Evolutionary conservation across 306 rosid species (phyloP), one percentile per base, ranked within the genome.

Genomic region (Hippophae gyantsensis): DNA sequence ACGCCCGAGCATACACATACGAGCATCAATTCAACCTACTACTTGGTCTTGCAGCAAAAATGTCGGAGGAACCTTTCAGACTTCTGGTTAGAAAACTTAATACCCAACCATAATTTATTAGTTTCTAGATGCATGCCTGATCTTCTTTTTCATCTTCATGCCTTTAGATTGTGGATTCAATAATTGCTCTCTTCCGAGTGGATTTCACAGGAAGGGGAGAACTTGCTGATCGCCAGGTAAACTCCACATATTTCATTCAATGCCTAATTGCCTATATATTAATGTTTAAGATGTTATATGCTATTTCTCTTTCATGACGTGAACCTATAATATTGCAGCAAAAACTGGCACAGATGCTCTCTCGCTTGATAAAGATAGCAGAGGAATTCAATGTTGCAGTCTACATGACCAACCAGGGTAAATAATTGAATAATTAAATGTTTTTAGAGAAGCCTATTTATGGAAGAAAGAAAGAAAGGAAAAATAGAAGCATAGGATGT

Each of bases 391-490:
- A 87, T 51, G 95, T 87, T 43, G 98, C 95, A 42, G 88, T 92
- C 60, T 87, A 87, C 77, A 83, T 87, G 98, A 92, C 96, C 53
- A 92, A 92, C 73, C 98, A 92, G 76, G 96, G 96, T 92, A 81
- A 40, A 7, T 43, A 10, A 0, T 18, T 3, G 13, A 70, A 10
- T 48, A 50, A 42, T 18, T 63, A 32, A 32, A 32, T 32, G 38
- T 32, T 32, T 32, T 32, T 32, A 14, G 32, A 41, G 11, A 61
- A 43, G 27, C 43, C 44, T 12, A 27, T 64, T 7, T 3, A 23
- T 38, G 59, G 50, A 2, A 32, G 38, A 32, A 32, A 32, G 38
- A 32, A 32, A 32, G 23, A 32, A 32, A 32, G 38, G 5, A 32
- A 32, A 32, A 32, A 4, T 2, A 32, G 5, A 32, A 2, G 38